Percentiles rank a stretch among this genome's conserved stretches.
Conservation (phyloP, 768 basidiomycete genomes). For the Trametes maxima region DNA sequence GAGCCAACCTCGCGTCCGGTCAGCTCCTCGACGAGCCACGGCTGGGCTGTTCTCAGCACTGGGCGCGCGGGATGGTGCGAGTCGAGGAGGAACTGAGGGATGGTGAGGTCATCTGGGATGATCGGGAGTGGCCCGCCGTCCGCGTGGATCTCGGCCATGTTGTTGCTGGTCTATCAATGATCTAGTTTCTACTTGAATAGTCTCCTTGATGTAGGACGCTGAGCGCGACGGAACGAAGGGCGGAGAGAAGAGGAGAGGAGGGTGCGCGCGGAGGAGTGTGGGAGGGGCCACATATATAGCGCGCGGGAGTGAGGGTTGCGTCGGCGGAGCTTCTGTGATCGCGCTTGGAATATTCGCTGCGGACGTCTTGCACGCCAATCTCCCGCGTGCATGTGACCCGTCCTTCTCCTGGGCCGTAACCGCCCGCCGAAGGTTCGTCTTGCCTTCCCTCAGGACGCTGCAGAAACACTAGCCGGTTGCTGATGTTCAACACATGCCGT, state of each 20-base stretch:
- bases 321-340: too few relatives aligned
- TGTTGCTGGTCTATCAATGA: background rate
- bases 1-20: slow-evolving; percentile 45
- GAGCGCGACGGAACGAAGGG: too few relatives aligned
- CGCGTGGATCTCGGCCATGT: slow-evolving; percentile 30
- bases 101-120: slow-evolving; percentile 53
- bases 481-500: too few relatives aligned
- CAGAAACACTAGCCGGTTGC: too few relatives aligned
- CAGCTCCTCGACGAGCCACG: slow-evolving; percentile 55
- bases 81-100: slow-evolving; percentile 59
- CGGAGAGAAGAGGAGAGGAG: too few relatives aligned
- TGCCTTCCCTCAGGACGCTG: too few relatives aligned
- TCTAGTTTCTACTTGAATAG: background rate
- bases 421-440: too few relatives aligned
- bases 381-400: too few relatives aligned
- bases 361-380: background rate
- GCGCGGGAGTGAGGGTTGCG: too few relatives aligned
- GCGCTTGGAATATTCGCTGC: background rate
- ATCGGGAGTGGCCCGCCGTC: slow-evolving; percentile 33
- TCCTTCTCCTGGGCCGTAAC: too few relatives aligned
- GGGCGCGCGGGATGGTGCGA: slow-evolving; percentile 45
- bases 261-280: background rate
- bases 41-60: slow-evolving; percentile 32
- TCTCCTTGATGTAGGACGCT: too few relatives aligned
- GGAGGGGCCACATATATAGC: background rate